Percentiles rank a stretch among this genome's conserved stretches.
phyloP scores from a whole-genome alignment of 164 flowering plant genomes.

The Chimonanthus salicifolius region DNA sequence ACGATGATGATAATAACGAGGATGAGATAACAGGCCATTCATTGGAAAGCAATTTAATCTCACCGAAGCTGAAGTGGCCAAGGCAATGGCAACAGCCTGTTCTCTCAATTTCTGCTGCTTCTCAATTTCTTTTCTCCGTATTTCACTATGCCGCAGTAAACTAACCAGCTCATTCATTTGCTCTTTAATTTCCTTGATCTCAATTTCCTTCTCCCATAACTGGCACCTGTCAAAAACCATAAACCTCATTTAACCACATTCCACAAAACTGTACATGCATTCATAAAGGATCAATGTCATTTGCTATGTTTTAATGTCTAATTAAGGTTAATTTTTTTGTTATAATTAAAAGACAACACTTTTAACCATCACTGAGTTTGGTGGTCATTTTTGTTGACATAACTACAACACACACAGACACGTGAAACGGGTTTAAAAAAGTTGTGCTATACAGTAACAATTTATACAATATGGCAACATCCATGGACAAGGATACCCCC shows the following conservation, averaged over 20 bases:
- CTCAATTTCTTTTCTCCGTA: conserved; percentile 75
- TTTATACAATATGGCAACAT: too few relatives aligned
- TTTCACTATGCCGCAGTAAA: conserved; percentile 75
- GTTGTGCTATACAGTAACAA: too few relatives aligned
- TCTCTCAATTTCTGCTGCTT: conserved; percentile 89
- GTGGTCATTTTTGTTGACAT: too few relatives aligned
- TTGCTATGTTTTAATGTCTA: too few relatives aligned
- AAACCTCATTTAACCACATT: background rate
- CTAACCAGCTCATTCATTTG: conserved; percentile 83
- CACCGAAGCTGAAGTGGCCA: conserved; percentile 72
- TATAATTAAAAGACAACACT: too few relatives aligned
- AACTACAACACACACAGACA: too few relatives aligned
- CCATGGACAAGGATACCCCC: too few relatives aligned
- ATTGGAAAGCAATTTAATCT: conserved; percentile 14
- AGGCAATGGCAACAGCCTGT: conserved; percentile 64
- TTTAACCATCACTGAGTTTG: too few relatives aligned
- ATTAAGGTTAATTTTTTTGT: too few relatives aligned
- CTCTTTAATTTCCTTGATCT: conserved; percentile 84
- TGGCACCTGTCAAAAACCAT: conserved; percentile 52
- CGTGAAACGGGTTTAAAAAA: too few relatives aligned
- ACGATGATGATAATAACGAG: too few relatives aligned
- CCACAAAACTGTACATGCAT: background rate
- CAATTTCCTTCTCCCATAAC: conserved; percentile 76
- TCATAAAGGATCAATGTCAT: background rate
- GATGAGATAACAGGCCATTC: background rate